Base-by-base conservation (phyloP, 139 green algal genomes). In the Volvox africanus region DNA sequence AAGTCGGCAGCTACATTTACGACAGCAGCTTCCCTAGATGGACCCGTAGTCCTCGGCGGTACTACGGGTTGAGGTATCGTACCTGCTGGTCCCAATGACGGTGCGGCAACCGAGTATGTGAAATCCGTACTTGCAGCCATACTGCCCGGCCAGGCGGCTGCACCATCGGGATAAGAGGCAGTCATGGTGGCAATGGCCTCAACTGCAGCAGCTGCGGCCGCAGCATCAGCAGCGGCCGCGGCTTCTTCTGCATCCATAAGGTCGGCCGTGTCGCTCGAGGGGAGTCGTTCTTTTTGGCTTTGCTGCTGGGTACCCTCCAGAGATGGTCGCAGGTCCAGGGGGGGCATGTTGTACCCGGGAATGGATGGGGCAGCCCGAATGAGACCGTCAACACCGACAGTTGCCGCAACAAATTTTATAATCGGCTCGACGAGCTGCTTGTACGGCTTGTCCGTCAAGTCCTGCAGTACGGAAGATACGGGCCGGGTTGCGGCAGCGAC, bases 401-500 rank as follows among this genome's bases (percentile, higher is more conserved):
- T 11, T 9, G 82, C 82, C 3, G 82, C 62, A 22, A 88, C 19
- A 26, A 65, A 80, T 24, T 30, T 35, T 0, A 80, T 9, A 0
- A 26, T 65, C 3, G 82, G 62, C 33, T 24, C 11, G 11, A 3
- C 28, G 33, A 6, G 2, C 0, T 12, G 18, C 5, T 14, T 37
- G 82, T 88, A 88, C 61, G 82, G 65, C 82, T 88, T 88, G 32
- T 88, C 82, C 6, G 2, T 24, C 32, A 88, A 32, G 82, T 88
- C 82, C 82, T 88, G 61, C 21, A 26, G 30, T 19, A 67, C 16
- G 13, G 16, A 16, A 77, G 0, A 21, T 14, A 13, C n/a, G 19
- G 5, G 14, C 5, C 21, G 30, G 61, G 17, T 28, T 11, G 61
- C 18, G 30, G 16, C 16, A 20, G n/a, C n/a, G 44, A 55, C 5